phyloP scores from a whole-genome alignment of 1,284 basidiomycete genomes.

The Papiliotrema terrestris region DNA sequence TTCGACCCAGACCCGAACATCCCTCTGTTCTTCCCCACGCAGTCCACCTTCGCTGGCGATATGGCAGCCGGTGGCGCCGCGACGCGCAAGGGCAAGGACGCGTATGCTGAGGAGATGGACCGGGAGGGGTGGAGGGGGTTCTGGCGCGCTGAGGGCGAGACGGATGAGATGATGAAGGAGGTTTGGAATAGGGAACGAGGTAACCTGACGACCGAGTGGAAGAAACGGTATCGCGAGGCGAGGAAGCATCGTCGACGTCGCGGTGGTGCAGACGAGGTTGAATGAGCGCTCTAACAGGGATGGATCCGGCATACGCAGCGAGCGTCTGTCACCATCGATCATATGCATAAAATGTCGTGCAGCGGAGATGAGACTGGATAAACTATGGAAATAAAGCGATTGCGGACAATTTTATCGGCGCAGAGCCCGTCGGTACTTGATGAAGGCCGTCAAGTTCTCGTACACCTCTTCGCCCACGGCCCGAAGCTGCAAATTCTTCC shows the following conservation, averaged over 20 bases:
- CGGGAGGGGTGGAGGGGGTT: slow-evolving; percentile 14
- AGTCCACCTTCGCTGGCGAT: background rate
- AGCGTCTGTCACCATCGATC: background rate
- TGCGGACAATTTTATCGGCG: background rate
- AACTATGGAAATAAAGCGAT: too few relatives aligned
- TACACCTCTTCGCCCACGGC: slow-evolving; percentile 52
- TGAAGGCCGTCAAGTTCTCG: slow-evolving; percentile 84
- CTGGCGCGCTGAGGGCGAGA: slow-evolving; percentile 20
- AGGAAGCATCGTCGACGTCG: slow-evolving; percentile 62
- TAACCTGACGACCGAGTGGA: slow-evolving; percentile 74
- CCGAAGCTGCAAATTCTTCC: slow-evolving; percentile 50
- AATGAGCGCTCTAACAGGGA: background rate
- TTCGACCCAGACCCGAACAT: slow-evolving; percentile 34
- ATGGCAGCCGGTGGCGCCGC: slow-evolving; percentile 7
- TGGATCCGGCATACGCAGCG: background rate
- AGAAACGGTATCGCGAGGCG: slow-evolving; percentile 73
- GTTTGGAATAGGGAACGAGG: slow-evolving; percentile 68
- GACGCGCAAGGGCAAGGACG: slow-evolving; percentile 6
- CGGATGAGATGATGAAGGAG: slow-evolving; percentile 56
- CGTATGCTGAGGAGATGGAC: slow-evolving; percentile 1
- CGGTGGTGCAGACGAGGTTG: slow-evolving; percentile 51
- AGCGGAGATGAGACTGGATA: too few relatives aligned
- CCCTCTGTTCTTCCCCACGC: slow-evolving; percentile 42
- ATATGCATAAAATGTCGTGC: too few relatives aligned
- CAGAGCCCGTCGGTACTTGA: slow-evolving; percentile 63